phyloP scores from a whole-genome alignment of 1,284 basidiomycete genomes.

The Pterula multifida region DNA sequence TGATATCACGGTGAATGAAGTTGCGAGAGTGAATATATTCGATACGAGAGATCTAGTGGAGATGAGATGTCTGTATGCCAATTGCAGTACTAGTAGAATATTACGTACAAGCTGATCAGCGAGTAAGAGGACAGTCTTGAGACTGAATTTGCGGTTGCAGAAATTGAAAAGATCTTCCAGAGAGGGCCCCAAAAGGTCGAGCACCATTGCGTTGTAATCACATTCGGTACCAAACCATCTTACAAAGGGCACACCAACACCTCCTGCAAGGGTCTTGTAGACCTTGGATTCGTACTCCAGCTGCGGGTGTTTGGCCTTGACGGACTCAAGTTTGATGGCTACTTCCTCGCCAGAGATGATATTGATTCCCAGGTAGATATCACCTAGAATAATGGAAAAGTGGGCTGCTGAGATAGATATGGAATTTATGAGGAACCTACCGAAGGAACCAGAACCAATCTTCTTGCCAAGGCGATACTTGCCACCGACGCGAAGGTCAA shows the following conservation, averaged over 20 bases:
- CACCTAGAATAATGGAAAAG: conserved; percentile 40
- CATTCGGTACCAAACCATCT: conserved; percentile 98
- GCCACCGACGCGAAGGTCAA: conserved; percentile 94
- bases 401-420: conserved; percentile 6
- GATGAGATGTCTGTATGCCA: conserved; percentile 1
- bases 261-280: conserved; percentile 95
- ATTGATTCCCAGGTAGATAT: conserved; percentile 99
- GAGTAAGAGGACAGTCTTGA: conserved; percentile 95
- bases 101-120: conserved; percentile 82
- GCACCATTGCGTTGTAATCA: conserved; percentile 99
- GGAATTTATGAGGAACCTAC: conserved; percentile 35
- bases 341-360: conserved; percentile 99
- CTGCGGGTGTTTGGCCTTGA: conserved; percentile 99
- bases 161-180: conserved; percentile 99
- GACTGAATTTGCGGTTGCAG: conserved; percentile 95
- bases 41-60: conserved; percentile 83
- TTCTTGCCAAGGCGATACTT: conserved; percentile 99
- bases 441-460: conserved; percentile 98
- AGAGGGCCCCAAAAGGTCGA: conserved; percentile 94
- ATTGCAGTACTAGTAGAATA: not conserved
- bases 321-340: conserved; percentile 98
- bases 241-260: conserved; percentile 97
- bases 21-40: conserved; percentile 99
- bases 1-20: conserved; percentile 99
- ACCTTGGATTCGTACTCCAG: conserved; percentile 98